These are phyloP conservation scores for Neopestalotiopsis sp. DNA, from an alignment of 2,329 filamentous ascomycete species.

Conservation along the genomic window DNA sequence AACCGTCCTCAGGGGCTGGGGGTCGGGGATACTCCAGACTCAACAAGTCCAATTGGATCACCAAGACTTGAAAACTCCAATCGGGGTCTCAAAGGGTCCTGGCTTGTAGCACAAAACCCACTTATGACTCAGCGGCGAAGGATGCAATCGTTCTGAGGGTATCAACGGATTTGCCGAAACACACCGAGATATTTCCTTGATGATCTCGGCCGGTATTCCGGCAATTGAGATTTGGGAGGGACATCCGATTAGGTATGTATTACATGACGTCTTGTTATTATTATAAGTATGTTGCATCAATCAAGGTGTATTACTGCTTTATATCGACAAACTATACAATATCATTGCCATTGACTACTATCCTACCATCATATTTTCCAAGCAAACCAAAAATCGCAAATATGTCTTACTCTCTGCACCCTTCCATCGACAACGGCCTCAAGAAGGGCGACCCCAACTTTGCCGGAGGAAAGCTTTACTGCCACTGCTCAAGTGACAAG, in stretches of 20 bases:
- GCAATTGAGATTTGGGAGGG: background rate
- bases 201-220: background rate
- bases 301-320: background rate
- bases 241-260: background rate
- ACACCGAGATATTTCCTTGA: background rate
- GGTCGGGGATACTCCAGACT: background rate
- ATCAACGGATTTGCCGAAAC: background rate
- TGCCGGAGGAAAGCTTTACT: slow-evolving; percentile 64
- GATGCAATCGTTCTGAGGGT: background rate
- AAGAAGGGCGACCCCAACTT: slow-evolving; percentile 59
- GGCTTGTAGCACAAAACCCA: background rate
- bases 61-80: background rate
- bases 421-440: slow-evolving; percentile 66
- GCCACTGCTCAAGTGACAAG: slow-evolving; percentile 60
- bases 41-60: background rate
- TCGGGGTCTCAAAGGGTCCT: too few relatives aligned
- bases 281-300: background rate
- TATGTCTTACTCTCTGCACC: slow-evolving; percentile 59
- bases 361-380: background rate
- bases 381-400: background rate
- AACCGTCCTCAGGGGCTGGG: background rate
- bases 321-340: background rate
- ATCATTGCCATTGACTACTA: background rate
- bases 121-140: background rate
- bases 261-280: background rate